Base-by-base conservation (phyloP, 345 rosid species). In the Salix brachista region DNA sequence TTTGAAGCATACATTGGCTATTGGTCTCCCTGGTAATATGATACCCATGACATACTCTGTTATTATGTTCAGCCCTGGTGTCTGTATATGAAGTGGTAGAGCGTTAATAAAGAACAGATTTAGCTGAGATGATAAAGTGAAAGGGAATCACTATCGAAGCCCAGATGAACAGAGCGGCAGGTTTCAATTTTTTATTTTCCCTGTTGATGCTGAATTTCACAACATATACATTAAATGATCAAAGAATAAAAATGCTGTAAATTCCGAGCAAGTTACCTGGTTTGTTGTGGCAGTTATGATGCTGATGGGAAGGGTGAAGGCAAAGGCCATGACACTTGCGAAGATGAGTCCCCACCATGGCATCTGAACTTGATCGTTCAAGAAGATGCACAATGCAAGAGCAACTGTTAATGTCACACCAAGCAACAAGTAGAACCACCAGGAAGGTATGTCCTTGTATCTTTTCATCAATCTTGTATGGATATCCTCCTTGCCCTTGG, bases 261-360 rank as follows among this genome's bases (percentile, higher is more conserved):
- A 30, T 30, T 30, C 32, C 32, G 2, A 48, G 32, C 18, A 12
- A 70, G 16, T 71, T 77, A 92, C 98, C 91, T 92, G 94, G 85
- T 94, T 94, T 68, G 98, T 92, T 25, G 96, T 92, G 73, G 96
- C 98, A 16, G 97, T 92, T 41, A 94, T 90, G 79, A 94, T 84
- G 81, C 98, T 91, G 78, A 92, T 87, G 0, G 98, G 98, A 56
- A 94, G 94, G 60, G 96, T 92, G 85, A 94, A 94, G 71, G 82
- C 7, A 62, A 94, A 92, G 46, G 98, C 98, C 85, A 92, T 84
- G 12, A 72, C 90, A 44, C 88, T 78, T 26, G 92, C 97, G 52
- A 92, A 91, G 71, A 94, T 70, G 65, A 94, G 94, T 64, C 94
- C 97, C 96, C 98, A 94, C 96, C 98, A 94, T 67, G 98, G 98